Conservation (phyloP, 768 basidiomycete genomes). For the Guyanaporus albipodus region DNA sequence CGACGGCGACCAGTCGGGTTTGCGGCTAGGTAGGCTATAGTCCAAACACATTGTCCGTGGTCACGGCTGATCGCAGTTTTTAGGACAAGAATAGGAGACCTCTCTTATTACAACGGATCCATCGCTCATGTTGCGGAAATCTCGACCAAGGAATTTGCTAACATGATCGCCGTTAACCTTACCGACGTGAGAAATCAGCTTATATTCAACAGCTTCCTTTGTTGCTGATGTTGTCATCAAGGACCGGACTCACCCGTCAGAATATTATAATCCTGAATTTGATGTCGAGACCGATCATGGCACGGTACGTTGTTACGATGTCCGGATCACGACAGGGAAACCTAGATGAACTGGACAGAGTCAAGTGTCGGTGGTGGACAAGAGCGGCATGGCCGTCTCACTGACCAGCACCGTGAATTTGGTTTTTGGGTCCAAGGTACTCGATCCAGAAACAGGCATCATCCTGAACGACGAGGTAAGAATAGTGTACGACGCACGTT, state of each 20-base stretch:
- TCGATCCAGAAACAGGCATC: constrained; percentile 85
- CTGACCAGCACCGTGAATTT: constrained; percentile 88
- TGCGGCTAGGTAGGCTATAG: constrained; percentile 48
- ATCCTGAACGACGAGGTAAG: constrained; percentile 82
- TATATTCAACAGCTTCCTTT: constrained; percentile 1
- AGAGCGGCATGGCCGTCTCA: constrained; percentile 80
- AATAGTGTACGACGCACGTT: not conserved
- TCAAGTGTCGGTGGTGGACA: constrained; percentile 80
- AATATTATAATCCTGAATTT: constrained; percentile 82
- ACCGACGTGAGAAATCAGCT: constrained; percentile 65
- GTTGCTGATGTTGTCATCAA: constrained; percentile 30
- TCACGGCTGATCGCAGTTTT: constrained; percentile 19
- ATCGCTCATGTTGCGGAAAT: constrained; percentile 57
- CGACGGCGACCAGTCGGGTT: constrained; percentile 48
- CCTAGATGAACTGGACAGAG: constrained; percentile 48
- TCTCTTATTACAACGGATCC: constrained; percentile 53
- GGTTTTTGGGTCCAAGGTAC: constrained; percentile 83
- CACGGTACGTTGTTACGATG: constrained; percentile 41
- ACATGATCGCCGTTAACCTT: constrained; percentile 58
- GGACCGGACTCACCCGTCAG: constrained; percentile 76
- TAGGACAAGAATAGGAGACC: constrained; percentile 84
- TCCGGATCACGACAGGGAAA: constrained; percentile 4
- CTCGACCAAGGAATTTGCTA: constrained; percentile 64
- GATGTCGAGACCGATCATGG: constrained; percentile 82
- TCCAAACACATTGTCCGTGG: constrained; percentile 8